Evolutionary conservation across 768 basidiomycete species (phyloP).

Genomic region (Mycena haematopus): DNA sequence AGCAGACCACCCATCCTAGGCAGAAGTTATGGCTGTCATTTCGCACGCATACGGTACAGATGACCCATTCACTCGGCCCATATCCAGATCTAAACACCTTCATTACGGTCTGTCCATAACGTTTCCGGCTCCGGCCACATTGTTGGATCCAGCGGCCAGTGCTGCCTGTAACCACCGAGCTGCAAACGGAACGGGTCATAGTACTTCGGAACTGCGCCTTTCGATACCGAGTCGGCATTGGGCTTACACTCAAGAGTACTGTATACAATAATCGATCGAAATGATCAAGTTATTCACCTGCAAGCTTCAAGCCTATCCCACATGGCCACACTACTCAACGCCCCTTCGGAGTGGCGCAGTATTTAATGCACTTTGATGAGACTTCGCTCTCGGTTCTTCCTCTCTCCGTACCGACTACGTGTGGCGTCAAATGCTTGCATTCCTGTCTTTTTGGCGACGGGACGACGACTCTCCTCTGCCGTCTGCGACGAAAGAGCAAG

Average conservation of each 20-base stretch:
- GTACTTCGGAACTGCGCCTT: constrained; percentile 7
- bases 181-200: constrained; percentile 16
- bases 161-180: not conserved
- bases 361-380: constrained; percentile 19
- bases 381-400: constrained; percentile 8
- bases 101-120: not conserved
- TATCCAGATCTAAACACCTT: not conserved
- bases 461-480: constrained; percentile 1
- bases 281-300: constrained; percentile 12
- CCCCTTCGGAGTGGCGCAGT: constrained; percentile 15
- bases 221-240: constrained; percentile 7
- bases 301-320: not conserved
- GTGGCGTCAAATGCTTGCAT: constrained; percentile 12
- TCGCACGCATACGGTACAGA: not conserved
- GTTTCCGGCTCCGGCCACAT: not conserved
- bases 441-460: constrained; percentile 14
- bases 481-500: not conserved
- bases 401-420: not conserved
- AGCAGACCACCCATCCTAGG: not conserved
- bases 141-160: not conserved
- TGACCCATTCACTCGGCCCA: not conserved
- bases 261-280: constrained; percentile 13
- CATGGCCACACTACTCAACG: constrained; percentile 16
- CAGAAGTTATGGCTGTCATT: not conserved
- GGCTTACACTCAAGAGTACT: not conserved